Evolutionary conservation across 140 eudicot species (phyloP).

Genomic region (Cichorium intybus): DNA sequence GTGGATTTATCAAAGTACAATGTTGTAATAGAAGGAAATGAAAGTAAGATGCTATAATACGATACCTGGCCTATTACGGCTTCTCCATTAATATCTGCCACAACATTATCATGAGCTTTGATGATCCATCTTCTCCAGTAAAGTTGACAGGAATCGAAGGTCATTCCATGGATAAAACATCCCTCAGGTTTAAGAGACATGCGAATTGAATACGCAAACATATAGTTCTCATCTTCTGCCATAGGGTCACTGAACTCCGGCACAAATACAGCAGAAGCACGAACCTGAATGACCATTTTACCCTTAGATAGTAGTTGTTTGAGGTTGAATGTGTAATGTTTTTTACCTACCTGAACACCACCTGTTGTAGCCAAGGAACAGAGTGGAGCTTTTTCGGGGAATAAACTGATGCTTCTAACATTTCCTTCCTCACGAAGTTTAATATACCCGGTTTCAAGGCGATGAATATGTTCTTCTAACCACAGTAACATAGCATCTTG

Average conservation of each 20-base stretch:
- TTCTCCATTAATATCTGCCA: conserved; percentile 57
- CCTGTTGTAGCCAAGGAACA: conserved; percentile 70
- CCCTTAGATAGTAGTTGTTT: neutral
- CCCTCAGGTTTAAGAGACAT: conserved; percentile 81
- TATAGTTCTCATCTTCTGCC: conserved; percentile 33
- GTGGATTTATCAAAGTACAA: no score
- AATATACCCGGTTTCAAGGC: conserved; percentile 66
- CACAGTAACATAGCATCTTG: conserved; percentile 84
- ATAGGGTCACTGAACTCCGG: conserved; percentile 73
- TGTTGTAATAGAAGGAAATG: no score
- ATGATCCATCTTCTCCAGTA: conserved; percentile 85
- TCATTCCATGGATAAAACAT: conserved; percentile 49
- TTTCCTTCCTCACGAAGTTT: conserved; percentile 53
- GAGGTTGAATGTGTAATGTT: no score
- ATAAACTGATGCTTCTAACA: conserved; percentile 50
- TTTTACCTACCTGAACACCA: conserved; percentile 77
- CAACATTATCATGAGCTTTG: conserved; percentile 46
- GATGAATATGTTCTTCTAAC: conserved; percentile 86
- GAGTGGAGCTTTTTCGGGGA: conserved; percentile 65
- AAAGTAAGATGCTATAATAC: no score
- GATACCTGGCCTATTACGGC: conserved; percentile 93
- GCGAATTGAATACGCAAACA: conserved; percentile 81
- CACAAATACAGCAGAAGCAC: conserved; percentile 79
- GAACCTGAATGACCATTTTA: conserved; percentile 44
- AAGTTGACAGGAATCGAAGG: conserved; percentile 72